Evolutionary conservation across 768 basidiomycete species (phyloP), one percentile per base, ranked within the genome.

Genomic region (Lentinus tigrinus): DNA sequence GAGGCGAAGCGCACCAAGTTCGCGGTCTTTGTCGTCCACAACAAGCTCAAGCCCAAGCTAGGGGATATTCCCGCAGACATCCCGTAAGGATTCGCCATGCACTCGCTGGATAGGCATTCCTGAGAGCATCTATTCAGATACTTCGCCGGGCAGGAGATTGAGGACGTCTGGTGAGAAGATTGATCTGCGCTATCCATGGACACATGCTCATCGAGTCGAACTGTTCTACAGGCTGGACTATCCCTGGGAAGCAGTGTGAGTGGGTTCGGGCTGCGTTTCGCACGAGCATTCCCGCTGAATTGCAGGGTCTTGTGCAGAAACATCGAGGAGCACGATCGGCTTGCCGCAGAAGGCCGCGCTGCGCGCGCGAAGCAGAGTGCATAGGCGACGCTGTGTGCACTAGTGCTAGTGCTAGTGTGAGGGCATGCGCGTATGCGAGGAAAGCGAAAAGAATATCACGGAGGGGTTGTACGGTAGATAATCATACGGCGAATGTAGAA

Each of bases 11-110:
- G 79, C 4, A 95, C 96, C 26, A 78, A 89, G 70, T 93, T 99
- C 59, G 95, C 84, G 1, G 78, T 98, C 62, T 99, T 98, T 68
- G 96, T 98, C 47, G 92, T 95, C 24, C 91, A 95, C 74, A 93
- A 95, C 78, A 98, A 98, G 77, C 78, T 85, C 60, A 98, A 98
- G 75, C 77, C 79, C 31, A 99, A 99, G 76, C 70, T 86, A 36
- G 95, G 85, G 26, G 74, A 83, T 44, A 74, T 99, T 37, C 91
- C 94, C 3, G 64, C 77, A 2, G 82, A 83, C 57, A 77, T 80
- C 26, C 82, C 80, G 89, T 93, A 69, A 69, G 84, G 74, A 24
- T 51, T 24, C n/a, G 14, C n/a, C 34, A 3, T 14, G 38, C 47
- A 49, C 37, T 52, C 34, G 54, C 44, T 42, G 27, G 68, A 68